Evolutionary conservation across 2,329 filamentous ascomycete species (phyloP), one percentile per base, ranked within the genome.

Genomic region (Ophiostoma sp.): DNA sequence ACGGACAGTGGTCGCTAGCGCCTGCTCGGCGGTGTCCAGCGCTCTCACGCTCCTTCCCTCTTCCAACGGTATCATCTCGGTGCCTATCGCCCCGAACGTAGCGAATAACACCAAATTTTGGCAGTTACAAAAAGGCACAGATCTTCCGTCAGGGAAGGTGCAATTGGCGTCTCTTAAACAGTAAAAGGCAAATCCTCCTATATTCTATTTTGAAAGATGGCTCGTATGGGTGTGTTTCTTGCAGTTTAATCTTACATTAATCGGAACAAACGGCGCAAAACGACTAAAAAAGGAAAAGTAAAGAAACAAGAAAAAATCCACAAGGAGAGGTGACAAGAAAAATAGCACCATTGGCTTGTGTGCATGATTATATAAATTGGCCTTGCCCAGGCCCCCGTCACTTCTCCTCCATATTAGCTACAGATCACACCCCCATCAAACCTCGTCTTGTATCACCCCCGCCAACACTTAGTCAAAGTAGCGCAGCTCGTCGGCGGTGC

Each of bases 401-500:
- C n/a, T 22, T 15, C 25, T n/a, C 52, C 22, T 31, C 36, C 61
- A 11, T 45, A 45, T 66, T 28, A 39, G 64, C 28, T 45, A 33
- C 25, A 48, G 2, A 22, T 4, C 5, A n/a, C 36, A 12, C 15
- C 17, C 22, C 22, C 8, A 25, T 33, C 22, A n/a, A 4, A 19
- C 22, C 36, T 4, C 50, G 33, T n/a, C n/a, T n/a, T n/a, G n/a
- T n/a, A n/a, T n/a, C n/a, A 9, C 31, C 31, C 57, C 4, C n/a
- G 7, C 15, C 36, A 15, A 4, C 28, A 39, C 50, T 28, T 75
- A 74, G 28, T 85, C 92, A 85, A 93, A 97, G 87, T 97, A 98
- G 85, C 91, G 96, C 85, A 94, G 95, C 92, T 98, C 96, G 81
- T 98, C 95, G 72, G 92, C 88, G 74, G 92, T 94, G 76, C 95